Base-by-base conservation (phyloP, 2,329 filamentous ascomycete genomes). In the Thermothelomyces thermophilus region DNA sequence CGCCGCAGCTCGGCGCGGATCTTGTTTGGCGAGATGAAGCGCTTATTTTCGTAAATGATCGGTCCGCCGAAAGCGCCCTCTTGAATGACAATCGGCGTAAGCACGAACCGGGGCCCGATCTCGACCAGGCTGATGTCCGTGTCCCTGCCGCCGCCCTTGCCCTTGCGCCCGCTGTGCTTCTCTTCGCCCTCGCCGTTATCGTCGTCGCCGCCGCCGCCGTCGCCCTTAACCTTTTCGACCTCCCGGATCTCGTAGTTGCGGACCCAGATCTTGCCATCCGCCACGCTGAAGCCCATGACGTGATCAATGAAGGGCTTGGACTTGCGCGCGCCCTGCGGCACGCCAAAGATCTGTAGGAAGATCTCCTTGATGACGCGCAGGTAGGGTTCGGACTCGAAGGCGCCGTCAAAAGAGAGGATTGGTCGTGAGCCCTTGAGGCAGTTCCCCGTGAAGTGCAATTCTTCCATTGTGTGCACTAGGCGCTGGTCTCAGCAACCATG, bases 11-110 rank as follows among this genome's bases (percentile, higher is more conserved):
- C 93, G 35, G 88, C 76, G 58, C 93, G 79, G 56, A 97, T 82
- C 70, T 96, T 88, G 79, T 98, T 98, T 9, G 93, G 93, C 59
- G 86, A 93, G 47, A 98, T 87, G 62, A 95, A 98, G 67, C 95
- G 86, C 76, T 89, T 93, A 74, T 97, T 97, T 75, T 97, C 89
- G 71, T 95, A 98, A 64, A 98, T 94, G 57, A 97, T 89, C 3
- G 93, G 91, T 0, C 93, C 93, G 47, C 91, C 91, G 61, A 98
- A 97, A 54, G 87, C 90, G 37, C 89, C 90, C 67, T 98, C 93
- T 60, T 95, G 83, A 58, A 97, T 95, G 50, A 97, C 83, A 58
- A 96, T 96, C 1, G 93, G 91, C 22, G 90, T 96, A 44, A 96
- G 74, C 26, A 96, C 90, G 60, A 96, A 91, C 40, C 93, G 80